A percentile compares a stretch with the other conserved stretches of the same genome.
phyloP scores from a whole-genome alignment of 345 rosid species.

The Raphanus raphanistrum region DNA sequence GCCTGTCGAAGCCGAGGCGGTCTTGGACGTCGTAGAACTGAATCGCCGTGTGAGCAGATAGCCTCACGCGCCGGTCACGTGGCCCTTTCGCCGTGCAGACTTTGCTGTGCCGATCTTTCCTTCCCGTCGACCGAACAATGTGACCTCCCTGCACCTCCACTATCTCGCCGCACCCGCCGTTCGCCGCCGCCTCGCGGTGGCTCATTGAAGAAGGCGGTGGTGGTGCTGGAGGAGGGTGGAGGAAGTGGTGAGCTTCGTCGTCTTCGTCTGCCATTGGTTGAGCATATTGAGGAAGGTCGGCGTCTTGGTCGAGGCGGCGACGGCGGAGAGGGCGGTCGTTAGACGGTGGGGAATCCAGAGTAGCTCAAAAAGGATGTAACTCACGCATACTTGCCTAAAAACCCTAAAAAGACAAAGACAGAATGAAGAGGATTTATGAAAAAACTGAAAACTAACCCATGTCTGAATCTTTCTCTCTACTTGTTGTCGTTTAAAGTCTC shows the following conservation, averaged over 20 bases:
- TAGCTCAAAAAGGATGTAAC: slow-evolving; percentile 34
- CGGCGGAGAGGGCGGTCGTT: slow-evolving; percentile 37
- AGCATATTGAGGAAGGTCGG: slow-evolving; percentile 44
- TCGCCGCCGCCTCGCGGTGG: slow-evolving; percentile 39
- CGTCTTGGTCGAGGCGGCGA: slow-evolving; percentile 38
- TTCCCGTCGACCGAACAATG: slow-evolving; percentile 92
- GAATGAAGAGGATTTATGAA: slow-evolving; percentile 14
- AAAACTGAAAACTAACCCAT: slow-evolving; percentile 35
- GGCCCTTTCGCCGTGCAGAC: slow-evolving; percentile 95
- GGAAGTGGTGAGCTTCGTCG: slow-evolving; percentile 52
- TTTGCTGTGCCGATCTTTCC: slow-evolving; percentile 95
- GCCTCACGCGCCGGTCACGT: slow-evolving; percentile 92
- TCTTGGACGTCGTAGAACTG: slow-evolving; percentile 98
- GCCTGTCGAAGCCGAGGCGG: slow-evolving; percentile 92
- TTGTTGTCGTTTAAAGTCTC: neutral
- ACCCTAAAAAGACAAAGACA: slow-evolving; percentile 32
- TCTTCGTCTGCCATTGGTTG: slow-evolving; percentile 40
- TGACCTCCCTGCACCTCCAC: slow-evolving; percentile 98
- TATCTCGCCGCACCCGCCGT: slow-evolving; percentile 62
- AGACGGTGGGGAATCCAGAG: slow-evolving; percentile 41
- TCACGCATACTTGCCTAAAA: slow-evolving; percentile 32
- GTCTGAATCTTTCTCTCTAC: slow-evolving; percentile 1
- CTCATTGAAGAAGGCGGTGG: slow-evolving; percentile 48
- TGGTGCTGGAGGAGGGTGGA: slow-evolving; percentile 54
- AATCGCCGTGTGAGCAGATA: slow-evolving; percentile 90